Percentiles rank a stretch among this genome's conserved stretches.
Evolutionary conservation across 306 rosid species (phyloP).

Genomic region (Trifolium subterraneum): DNA sequence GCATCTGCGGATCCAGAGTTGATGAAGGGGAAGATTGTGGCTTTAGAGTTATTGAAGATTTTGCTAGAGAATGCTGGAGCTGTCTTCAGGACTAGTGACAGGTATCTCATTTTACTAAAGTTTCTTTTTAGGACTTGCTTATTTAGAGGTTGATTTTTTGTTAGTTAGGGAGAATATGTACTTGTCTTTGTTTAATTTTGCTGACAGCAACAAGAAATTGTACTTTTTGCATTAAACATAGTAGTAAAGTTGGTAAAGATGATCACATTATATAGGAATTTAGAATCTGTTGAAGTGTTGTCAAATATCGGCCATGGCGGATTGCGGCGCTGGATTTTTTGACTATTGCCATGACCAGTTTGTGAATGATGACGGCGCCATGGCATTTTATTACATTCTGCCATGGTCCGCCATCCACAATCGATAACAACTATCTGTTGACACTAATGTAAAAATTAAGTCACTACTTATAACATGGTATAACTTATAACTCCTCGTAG

Average conservation of each 20-base stretch:
- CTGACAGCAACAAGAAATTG: not conserved
- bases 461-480: not conserved
- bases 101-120: constrained; percentile 54
- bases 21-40: constrained; percentile 98
- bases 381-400: not conserved
- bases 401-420: not conserved
- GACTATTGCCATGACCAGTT: not conserved
- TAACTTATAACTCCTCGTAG: constrained; percentile 13
- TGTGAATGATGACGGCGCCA: not conserved
- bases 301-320: not conserved
- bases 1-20: constrained; percentile 80
- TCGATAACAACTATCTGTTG: not conserved
- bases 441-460: constrained; percentile 1
- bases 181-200: not conserved
- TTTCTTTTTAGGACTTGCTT: not conserved
- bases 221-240: constrained; percentile 30
- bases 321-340: not conserved
- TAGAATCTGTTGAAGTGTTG: not conserved
- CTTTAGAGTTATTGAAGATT: constrained; percentile 91
- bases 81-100: constrained; percentile 95
- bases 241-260: constrained; percentile 1
- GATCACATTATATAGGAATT: not conserved
- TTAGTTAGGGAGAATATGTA: constrained; percentile 13
- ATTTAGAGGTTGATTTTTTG: constrained; percentile 9
- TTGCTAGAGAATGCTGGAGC: constrained; percentile 99